Conservation (phyloP, 2,329 filamentous ascomycete species). For the Fusarium sarcochroum region DNA sequence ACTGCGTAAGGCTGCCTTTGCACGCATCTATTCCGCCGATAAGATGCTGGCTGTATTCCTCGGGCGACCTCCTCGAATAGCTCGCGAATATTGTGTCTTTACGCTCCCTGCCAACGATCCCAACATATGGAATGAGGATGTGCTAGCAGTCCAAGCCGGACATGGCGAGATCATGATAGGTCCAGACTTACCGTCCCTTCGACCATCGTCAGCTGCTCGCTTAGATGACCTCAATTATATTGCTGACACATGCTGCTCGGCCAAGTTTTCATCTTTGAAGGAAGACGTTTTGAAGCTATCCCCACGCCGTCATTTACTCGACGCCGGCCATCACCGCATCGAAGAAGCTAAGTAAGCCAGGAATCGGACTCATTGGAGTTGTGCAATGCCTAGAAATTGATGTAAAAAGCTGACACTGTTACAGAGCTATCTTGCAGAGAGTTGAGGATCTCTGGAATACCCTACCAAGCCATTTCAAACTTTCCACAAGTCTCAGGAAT, state of each 20-base stretch:
- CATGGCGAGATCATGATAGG: no score
- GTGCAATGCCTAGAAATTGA: no score
- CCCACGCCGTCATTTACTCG: not conserved
- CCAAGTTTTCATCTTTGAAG: not conserved
- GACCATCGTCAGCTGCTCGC: no score
- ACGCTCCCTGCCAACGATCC: not conserved
- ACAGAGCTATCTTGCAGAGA: not conserved
- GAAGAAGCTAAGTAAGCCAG: no score
- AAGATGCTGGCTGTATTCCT: constrained; percentile 57
- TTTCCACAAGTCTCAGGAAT: not conserved
- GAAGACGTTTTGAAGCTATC: not conserved
- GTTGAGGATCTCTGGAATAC: not conserved
- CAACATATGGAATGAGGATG: not conserved
- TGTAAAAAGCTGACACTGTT: no score
- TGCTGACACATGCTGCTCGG: not conserved
- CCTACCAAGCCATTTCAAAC: not conserved
- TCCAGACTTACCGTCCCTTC: no score
- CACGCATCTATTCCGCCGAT: constrained; percentile 60
- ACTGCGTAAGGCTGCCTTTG: constrained; percentile 58
- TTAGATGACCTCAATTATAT: no score
- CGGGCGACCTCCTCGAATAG: constrained; percentile 61
- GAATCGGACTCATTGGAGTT: no score
- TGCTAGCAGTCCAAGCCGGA: no score
- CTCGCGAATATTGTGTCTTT: not conserved
- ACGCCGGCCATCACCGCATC: no score